Base-by-base conservation (phyloP, 2,329 filamentous ascomycete genomes). In the Ophiostoma piceae region DNA sequence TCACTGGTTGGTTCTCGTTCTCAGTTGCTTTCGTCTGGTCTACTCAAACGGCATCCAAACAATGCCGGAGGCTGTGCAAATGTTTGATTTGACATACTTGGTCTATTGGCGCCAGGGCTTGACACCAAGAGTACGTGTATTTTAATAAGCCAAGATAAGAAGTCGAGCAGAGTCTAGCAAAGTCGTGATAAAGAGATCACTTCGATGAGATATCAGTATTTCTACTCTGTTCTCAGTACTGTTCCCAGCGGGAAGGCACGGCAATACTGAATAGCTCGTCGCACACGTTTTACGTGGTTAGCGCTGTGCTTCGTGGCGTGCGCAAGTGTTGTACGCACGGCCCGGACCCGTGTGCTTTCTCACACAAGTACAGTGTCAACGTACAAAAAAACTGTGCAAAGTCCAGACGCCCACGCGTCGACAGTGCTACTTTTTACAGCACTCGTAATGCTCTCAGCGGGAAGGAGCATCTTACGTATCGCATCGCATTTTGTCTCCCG, bases 51-150 rank as follows among this genome's bases (percentile, higher is more conserved):
- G 22, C 1, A 57, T 2, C 51, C 11, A 57, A 57, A 57, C 51
- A 57, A 26, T 57, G 51, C 51, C 51, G 51, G 51, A 57, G 51
- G 51, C 51, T 57, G 51, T 57, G 51, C 51, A 57, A 57, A 29
- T 12, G 43, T 47, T 47, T 47, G 43, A 47, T 47, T 19, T 19
- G 43, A n/a, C 12, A 16, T 22, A 51, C 35, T 35, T 35, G 35
- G 35, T 35, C 35, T 57, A 57, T 57, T 57, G 51, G 51, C 51
- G 51, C 51, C 51, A 57, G 51, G 51, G 51, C 51, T 57, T 57
- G 51, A 26, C 51, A 57, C 51, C 51, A 57, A 26, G n/a, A 47
- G 43, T 47, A 47, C 16, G 43, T 47, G 16, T n/a, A n/a, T 47
- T 43, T 43, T 19, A 16, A 47, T 47, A 47, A 47, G 14, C 16